Evolutionary conservation across 331 rosid genomes (phyloP).

Genomic region (Stylosanthes scabra): DNA sequence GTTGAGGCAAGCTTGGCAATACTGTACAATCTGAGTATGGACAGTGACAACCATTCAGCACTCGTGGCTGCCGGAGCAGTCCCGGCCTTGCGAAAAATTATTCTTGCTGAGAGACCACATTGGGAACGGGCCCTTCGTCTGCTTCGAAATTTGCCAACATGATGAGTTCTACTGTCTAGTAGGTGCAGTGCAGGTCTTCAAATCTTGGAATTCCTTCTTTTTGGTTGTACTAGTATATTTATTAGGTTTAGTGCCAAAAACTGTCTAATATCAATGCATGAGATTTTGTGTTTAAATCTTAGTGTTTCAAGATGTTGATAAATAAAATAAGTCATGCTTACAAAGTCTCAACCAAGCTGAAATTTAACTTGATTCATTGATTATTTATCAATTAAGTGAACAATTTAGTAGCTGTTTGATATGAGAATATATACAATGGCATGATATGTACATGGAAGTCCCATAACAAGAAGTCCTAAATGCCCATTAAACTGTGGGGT

Average conservation of each 20-base stretch:
- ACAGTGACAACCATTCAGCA: conserved; percentile 72
- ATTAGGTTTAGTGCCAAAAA: too few species aligned
- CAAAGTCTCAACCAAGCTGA: too few species aligned
- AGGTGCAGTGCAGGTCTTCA: neutral
- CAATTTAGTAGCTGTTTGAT: too few species aligned
- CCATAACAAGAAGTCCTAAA: neutral
- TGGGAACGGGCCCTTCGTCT: conserved; percentile 82
- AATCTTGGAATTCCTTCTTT: conserved; percentile 31
- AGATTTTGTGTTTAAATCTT: too few species aligned
- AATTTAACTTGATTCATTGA: too few species aligned
- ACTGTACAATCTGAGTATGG: conserved; percentile 82
- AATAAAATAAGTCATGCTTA: too few species aligned
- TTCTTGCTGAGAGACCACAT: conserved; percentile 64
- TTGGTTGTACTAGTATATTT: neutral
- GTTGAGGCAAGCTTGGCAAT: conserved; percentile 76
- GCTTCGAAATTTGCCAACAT: conserved; percentile 70
- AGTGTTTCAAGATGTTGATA: too few species aligned
- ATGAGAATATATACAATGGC: neutral
- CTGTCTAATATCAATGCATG: too few species aligned
- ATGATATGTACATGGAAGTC: neutral
- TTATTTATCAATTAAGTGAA: too few species aligned
- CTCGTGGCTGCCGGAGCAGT: conserved; percentile 82
- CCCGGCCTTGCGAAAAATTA: conserved; percentile 64
- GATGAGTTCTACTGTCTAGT: conserved; percentile 15
- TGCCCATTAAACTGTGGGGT: neutral